Evolutionary conservation across 257 asterid genomes (phyloP).

Genomic region (Anisodus acutangulus): DNA sequence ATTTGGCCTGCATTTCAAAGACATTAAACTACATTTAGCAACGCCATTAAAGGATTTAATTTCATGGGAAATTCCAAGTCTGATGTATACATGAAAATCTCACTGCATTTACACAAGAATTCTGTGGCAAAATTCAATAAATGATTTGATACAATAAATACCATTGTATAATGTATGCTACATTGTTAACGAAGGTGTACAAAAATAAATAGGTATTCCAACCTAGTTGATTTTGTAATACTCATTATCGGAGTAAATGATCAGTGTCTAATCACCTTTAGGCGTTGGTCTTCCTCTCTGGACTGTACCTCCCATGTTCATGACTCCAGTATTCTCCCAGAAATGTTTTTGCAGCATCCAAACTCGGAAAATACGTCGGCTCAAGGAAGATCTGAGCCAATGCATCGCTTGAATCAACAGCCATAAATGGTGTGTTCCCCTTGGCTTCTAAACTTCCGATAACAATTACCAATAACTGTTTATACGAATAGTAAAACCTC

Average conservation of each 20-base stretch:
- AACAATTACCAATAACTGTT: constrained; percentile 66
- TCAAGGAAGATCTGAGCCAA: constrained; percentile 72
- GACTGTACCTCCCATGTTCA: constrained; percentile 36
- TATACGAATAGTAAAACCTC: constrained; percentile 72
- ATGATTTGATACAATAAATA: neutral
- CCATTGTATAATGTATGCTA: neutral
- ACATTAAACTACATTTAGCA: too few relatives aligned
- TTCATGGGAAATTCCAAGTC: too few relatives aligned
- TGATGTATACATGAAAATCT: neutral
- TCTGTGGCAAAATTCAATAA: neutral
- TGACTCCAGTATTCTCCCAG: constrained; percentile 76
- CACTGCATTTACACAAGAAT: neutral
- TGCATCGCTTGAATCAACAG: constrained; percentile 53
- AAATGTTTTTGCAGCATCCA: constrained; percentile 95
- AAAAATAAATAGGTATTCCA: neutral
- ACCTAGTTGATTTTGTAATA: neutral
- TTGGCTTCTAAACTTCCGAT: constrained; percentile 89
- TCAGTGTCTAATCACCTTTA: constrained; percentile 1
- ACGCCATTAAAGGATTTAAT: too few relatives aligned
- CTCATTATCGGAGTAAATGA: neutral
- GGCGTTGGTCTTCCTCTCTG: neutral
- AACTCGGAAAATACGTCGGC: constrained; percentile 90
- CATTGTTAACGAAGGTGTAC: neutral
- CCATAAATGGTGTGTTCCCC: constrained; percentile 36
- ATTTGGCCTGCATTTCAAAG: too few relatives aligned